Base-by-base conservation (phyloP, 106 monocot species). In the Agapanthus africanus region DNA sequence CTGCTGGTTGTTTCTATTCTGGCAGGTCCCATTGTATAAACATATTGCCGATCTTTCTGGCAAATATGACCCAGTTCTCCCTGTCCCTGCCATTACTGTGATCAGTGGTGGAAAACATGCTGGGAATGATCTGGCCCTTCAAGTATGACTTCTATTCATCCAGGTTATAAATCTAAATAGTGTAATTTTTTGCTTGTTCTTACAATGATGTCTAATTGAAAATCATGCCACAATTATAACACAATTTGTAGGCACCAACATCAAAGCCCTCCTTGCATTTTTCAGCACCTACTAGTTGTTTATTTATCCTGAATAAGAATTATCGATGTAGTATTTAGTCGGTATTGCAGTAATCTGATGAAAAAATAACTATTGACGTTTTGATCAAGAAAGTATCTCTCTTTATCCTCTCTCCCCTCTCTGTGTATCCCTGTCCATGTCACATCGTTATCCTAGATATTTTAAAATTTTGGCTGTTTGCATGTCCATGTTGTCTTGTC, bases 1-100 rank as follows among this genome's bases (percentile, higher is more conserved):
- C 13, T 56, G 27, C 15, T 30, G 30, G 13, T 56, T 56, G 28
- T 54, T 64, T 40, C 18, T 71, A 19, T 37, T 69, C 44, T 72
- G 76, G 18, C 80, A 92, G 97, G 84, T 90, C 37, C 83, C 86
- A 68, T 71, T 99, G 59, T 83, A 90, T 74, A 92, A 90, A 56
- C 92, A 99, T 84, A 92, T 92, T 78, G 78, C 90, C 63, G 97
- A 93, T 79, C 97, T 99, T 79, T 87, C 85, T 68, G 87, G 97
- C 47, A 87, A 83, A 87, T 85, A 77, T 74, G 79, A 74, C 54
- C 78, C 77, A 70, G 70, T 81, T 37, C 88, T 99, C 69, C 97
- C 97, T 65, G 80, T 99, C 65, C 97, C 97, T 69, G 84, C 77
- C 26, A 80, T 97, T 54, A 87, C 91, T 56, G 76, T 92, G 42